phyloP scores from a whole-genome alignment of 352 stramenopile species.

The Thalassiosira hispida region DNA sequence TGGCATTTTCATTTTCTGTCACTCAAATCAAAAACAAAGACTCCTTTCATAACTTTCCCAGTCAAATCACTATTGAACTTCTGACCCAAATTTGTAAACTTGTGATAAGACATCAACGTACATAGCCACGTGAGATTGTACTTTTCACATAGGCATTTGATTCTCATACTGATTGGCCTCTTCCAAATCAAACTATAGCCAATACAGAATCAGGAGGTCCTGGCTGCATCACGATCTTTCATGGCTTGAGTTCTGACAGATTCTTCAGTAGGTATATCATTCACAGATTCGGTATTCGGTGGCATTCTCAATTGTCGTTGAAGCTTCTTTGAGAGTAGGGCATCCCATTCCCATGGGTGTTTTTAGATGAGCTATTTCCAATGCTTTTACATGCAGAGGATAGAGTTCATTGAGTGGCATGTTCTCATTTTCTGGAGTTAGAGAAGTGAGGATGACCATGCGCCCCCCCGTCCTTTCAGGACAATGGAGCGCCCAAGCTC shows the following conservation, averaged over 20 bases:
- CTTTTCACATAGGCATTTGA: slow-evolving; percentile 16
- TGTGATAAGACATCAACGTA: slow-evolving; percentile 27
- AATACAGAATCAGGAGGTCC: slow-evolving; percentile 40
- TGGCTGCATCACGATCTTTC: slow-evolving; percentile 6
- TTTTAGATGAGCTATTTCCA: neutral
- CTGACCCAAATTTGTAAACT: slow-evolving; percentile 34
- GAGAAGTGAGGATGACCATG: slow-evolving; percentile 5
- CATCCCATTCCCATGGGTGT: neutral
- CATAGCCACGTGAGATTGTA: slow-evolving; percentile 20
- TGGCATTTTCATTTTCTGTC: slow-evolving; percentile 1
- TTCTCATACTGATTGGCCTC: neutral
- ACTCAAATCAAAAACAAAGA: slow-evolving; percentile 3
- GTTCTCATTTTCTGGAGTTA: slow-evolving; percentile 7
- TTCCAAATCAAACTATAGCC: slow-evolving; percentile 27
- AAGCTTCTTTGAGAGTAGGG: neutral
- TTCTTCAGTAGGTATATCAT: neutral
- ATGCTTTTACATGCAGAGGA: neutral
- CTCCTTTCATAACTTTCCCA: slow-evolving; percentile 23
- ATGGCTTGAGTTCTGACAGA: neutral
- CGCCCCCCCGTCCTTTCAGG: neutral
- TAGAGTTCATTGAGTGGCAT: slow-evolving; percentile 16
- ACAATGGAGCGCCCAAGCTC: no score
- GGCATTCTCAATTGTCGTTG: neutral
- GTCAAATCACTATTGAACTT: slow-evolving; percentile 33
- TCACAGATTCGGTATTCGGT: neutral